Base-by-base conservation (phyloP, 441 rosid species). In the Pelargonium citronellum region DNA sequence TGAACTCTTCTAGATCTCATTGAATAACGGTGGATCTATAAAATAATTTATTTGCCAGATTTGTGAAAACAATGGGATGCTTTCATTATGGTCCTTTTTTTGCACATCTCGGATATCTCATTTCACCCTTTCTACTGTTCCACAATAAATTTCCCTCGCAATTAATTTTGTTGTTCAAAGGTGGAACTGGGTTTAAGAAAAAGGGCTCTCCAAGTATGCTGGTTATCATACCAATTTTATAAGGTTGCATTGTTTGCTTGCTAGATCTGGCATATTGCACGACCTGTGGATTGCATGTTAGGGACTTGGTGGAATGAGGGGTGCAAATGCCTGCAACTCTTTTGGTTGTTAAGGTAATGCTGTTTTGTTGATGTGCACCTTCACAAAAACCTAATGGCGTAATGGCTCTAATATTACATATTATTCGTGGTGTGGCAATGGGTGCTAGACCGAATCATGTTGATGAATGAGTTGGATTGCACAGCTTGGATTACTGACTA, bases 181-280 rank as follows among this genome's bases (percentile, higher is more conserved):
- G 43, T 39, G 43, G 9, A 6, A 39, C 7, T 39, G 68, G 64
- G 78, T 73, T n/a, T 17, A 37, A 15, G 73, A 43, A 75, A 66
- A 51, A 70, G 67, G 84, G 67, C 3, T 75, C 66, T 11, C 70
- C 75, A 66, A 70, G 77, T 73, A 68, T 66, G 73, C 71, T 75
- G 67, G 76, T 79, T 74, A 70, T 71, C 72, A 19, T 77, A n/a
- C 77, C 73, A 75, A 78, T 69, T 80, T 82, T 82, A 79, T 71
- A 61, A 82, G 77, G 73, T 78, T 86, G 79, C 79, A 84, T 77
- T 85, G 86, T 88, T 90, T 90, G 83, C 86, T 89, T 90, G 82
- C 83, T 90, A 87, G 98, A 90, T 90, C 80, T 85, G 88, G 87
- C 85, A 80, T 85, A 81, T 82, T 83, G 87, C 83, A 71, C 83